These are phyloP conservation scores for Senna siamea DNA, from an alignment of 306 rosid genomes.

Conservation along the genomic window DNA sequence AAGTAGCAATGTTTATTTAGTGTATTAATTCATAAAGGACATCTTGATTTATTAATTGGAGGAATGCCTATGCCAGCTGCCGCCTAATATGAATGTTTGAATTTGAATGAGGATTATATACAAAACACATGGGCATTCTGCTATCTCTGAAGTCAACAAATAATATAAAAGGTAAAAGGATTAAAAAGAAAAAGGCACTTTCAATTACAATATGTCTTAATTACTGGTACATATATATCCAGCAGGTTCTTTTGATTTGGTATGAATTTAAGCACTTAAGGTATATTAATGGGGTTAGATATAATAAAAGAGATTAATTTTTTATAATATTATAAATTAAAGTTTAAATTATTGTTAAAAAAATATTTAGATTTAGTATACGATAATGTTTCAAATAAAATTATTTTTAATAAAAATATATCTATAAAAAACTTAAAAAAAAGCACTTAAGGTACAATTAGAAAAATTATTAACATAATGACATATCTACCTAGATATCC, in stretches of 20 bases:
- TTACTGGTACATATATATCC: background rate
- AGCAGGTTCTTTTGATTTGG: background rate
- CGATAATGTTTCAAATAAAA: too few relatives aligned
- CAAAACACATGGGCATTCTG: background rate
- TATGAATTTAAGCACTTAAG: background rate
- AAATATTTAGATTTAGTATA: too few relatives aligned
- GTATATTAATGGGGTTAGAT: too few relatives aligned
- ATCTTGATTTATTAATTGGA: slow-evolving; percentile 9
- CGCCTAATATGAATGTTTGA: background rate
- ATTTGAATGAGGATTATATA: background rate
- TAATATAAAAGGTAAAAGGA: background rate
- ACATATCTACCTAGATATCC: too few relatives aligned
- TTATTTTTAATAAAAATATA: too few relatives aligned
- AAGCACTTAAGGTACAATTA: background rate
- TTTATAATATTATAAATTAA: too few relatives aligned
- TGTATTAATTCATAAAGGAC: background rate
- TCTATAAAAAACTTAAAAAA: too few relatives aligned
- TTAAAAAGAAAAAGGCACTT: background rate
- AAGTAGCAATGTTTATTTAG: slow-evolving; percentile 22
- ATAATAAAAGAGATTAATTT: too few relatives aligned
- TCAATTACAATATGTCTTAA: background rate
- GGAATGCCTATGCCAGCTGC: background rate
- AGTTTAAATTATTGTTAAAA: too few relatives aligned
- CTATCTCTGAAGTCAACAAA: background rate
- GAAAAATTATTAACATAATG: background rate